A percentile compares a stretch with the other conserved stretches of the same genome.
Conservation (phyloP, 2,329 filamentous ascomycete genomes). For the Trichoderma polysporum region DNA sequence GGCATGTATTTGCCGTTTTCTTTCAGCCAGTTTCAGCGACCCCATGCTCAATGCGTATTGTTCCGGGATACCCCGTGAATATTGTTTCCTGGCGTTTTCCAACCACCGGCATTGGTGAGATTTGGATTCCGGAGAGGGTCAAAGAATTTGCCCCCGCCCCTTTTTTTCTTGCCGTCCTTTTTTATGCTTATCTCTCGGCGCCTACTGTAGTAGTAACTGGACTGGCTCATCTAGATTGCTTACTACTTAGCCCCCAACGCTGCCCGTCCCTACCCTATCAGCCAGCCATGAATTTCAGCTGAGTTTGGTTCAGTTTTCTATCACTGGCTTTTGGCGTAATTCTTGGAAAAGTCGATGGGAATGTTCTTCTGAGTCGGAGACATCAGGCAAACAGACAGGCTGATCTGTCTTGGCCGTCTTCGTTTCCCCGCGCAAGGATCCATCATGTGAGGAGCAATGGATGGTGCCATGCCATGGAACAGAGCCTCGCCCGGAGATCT, state of each 20-base stretch:
- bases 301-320: not conserved
- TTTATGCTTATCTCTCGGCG: slow-evolving; percentile 15
- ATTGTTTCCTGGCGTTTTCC: not conserved
- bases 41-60: not conserved
- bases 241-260: not conserved
- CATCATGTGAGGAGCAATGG: slow-evolving; percentile 3
- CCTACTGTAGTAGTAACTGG: not conserved
- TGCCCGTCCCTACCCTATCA: not conserved
- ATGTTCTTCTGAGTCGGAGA: not conserved
- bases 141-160: not conserved
- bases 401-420: not conserved
- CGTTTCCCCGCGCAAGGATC: slow-evolving; percentile 3
- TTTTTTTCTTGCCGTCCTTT: not conserved
- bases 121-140: not conserved
- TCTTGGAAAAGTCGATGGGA: not conserved
- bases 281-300: not conserved
- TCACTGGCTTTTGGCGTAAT: not conserved
- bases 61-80: slow-evolving; percentile 7
- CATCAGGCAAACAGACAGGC: not conserved
- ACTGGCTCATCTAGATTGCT: slow-evolving; percentile 8
- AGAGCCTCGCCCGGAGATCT: not conserved
- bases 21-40: not conserved
- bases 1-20: not conserved
- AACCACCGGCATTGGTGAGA: not conserved
- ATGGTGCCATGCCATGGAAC: not conserved